Base-by-base conservation (phyloP, 176 grass and related monocot species). In the Saccharum spontaneum region DNA sequence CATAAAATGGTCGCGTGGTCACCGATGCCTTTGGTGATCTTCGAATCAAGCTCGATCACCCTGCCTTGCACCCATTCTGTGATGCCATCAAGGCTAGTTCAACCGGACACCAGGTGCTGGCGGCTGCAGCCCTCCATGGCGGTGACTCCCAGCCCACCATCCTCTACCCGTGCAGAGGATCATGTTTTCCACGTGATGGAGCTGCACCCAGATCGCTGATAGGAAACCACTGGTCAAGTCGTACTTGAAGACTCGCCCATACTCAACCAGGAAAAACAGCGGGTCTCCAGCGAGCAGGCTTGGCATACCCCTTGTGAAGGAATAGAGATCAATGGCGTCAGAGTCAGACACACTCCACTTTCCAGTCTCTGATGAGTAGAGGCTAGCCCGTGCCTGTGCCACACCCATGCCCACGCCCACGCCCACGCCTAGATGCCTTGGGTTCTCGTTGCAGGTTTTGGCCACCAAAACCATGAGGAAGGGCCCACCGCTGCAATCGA, bases 41-140 rank as follows among this genome's bases (percentile, higher is more conserved):
- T 17, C 13, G 28, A 16, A 6, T 16, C 13, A 2, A 33, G 63
- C 5, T 66, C 14, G 0, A 66, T 66, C 0, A 8, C 5, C 63
- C 30, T 66, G 13, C 0, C 4, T 7, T 0, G 63, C 2, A 0
- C 2, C 63, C 28, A 66, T 66, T 1, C 2, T 1, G 0, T 7
- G 6, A 3, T 0, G 28, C 5, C 28, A 7, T 33, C 10, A 33
- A 1, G 1, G 28, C 7, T 5, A 11, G 4, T 16, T 31, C 28
- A 6, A 6, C 28, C 0, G 17, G 5, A 6, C 28, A 6, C 3
- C 28, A 67, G 30, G 6, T 2, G 28, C 13, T 28, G 28, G 28
- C 34, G 30, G 64, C 24, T 34, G 30, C 4, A 0, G 28, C 13
- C 12, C 5, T 3, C 0, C 28, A 66, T 13, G 1, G 0, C 2